These are phyloP conservation scores for Suillus placidus DNA, from an alignment of 768 basidiomycete species.

Conservation along the genomic window DNA sequence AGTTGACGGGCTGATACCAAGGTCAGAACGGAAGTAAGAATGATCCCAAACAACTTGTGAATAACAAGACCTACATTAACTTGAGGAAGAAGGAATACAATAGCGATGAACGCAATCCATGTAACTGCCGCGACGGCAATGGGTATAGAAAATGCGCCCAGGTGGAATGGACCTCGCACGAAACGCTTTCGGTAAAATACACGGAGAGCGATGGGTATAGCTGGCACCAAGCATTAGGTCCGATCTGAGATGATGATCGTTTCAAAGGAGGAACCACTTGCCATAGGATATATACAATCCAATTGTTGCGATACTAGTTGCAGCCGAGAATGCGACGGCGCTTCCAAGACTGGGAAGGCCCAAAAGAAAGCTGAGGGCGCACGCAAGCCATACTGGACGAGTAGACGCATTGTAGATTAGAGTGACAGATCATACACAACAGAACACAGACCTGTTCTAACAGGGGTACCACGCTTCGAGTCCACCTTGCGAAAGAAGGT, in stretches of 20 bases:
- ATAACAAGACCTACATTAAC: constrained; percentile 48
- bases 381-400: constrained; percentile 72
- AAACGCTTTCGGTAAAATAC: constrained; percentile 63
- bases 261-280: constrained; percentile 22
- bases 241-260: background rate
- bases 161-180: constrained; percentile 71
- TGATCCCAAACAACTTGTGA: background rate
- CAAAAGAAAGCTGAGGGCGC: constrained; percentile 73
- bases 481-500: constrained; percentile 69
- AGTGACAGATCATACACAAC: background rate
- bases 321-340: constrained; percentile 64
- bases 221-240: constrained; percentile 29
- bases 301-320: constrained; percentile 67
- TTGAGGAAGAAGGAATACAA: constrained; percentile 74
- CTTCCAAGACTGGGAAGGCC: constrained; percentile 75
- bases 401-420: background rate
- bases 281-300: constrained; percentile 80
- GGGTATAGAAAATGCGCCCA: constrained; percentile 64
- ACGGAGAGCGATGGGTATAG: constrained; percentile 69
- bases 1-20: constrained; percentile 55
- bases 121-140: constrained; percentile 56
- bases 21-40: background rate
- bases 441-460: constrained; percentile 58
- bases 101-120: constrained; percentile 75
- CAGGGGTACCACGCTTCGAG: constrained; percentile 58